Evolutionary conservation across 345 rosid species (phyloP), one percentile per base, ranked within the genome.

Genomic region (Pugionium dolabratum): DNA sequence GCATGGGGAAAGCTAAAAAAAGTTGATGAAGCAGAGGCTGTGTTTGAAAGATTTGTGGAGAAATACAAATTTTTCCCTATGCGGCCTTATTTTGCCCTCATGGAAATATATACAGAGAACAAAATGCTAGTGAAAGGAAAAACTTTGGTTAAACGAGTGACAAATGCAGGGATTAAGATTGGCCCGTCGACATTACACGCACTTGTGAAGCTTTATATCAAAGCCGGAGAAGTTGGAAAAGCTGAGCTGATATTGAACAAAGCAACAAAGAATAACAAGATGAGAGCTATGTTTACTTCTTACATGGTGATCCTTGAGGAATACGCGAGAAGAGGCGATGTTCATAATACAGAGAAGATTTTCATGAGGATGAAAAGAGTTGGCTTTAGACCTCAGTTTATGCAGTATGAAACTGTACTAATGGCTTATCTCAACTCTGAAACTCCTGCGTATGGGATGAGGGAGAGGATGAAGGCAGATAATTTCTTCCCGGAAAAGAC

Each of bases 1-100:
- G 96, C 99, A 34, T 94, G 89, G 89, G 99, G 97, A 59, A 88
- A 74, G 81, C 76, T 90, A 59, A 79, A 83, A 18, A 78, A 80
- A 67, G 11, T 88, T 7, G 80, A 86, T 50, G 83, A 94, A 76
- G 96, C 99, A 5, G 96, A 94, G 81, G 90, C 86, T 0, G 79
- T 83, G 37, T 90, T 94, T 56, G 73, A 85, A 32, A 68, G 9
- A 74, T 84, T 85, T 81, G 34, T 39, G 54, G 47, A 70, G 44
- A 81, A 66, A 29, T 78, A 81, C 66, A 85, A 79, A 77, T 67
- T 71, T 70, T 71, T 83, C 37, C 75, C 80, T 10, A 68, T 85
- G 34, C 76, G 39, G 63, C 85, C 82, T 29, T 90, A 80, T 71
- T 46, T 72, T 47, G 33, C 79, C 4, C 83, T 94, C 63, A 79